Base-by-base conservation (phyloP, 139 green algal genomes). In the Spirogloea muscicola region DNA sequence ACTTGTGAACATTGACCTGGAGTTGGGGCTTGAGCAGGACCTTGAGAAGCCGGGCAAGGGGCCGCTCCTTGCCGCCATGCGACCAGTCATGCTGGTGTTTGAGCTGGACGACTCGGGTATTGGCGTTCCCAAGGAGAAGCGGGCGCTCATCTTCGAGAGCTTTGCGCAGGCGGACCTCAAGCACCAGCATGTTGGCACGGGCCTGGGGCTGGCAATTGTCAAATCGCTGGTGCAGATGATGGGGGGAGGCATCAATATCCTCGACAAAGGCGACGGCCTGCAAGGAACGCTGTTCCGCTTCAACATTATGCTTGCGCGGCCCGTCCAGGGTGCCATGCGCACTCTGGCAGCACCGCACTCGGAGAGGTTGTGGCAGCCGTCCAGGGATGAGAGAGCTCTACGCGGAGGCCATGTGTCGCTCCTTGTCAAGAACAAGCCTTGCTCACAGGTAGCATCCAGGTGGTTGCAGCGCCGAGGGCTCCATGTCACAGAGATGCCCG, bases 201-300 rank as follows among this genome's bases (percentile, higher is more conserved):
- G 86, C 13, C 79, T 91, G 52, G 86, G 86, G 1, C 77, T 91
- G 44, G 84, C 77, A 25, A 89, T 91, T 1, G 68, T 76, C 3
- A 49, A 51, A 36, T 72, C 64, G 25, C 82, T 88, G 36, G 78
- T 86, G 2, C 68, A 86, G 38, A 61, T 84, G 7, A 90, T 92
- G 82, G 85, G 86, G 27, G 85, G 86, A 9, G 18, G 34, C 4
- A 77, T 77, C 21, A 57, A 52, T 0, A 40, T 77, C 2, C 36
- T 55, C 1, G 52, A 77, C 69, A 77, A 27, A 57, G 57, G 57
- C 1, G 69, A 57, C 21, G 1, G 25, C 41, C 4, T 9, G 3
- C 21, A 7, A 10, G 69, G 69, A 0, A 40, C 69, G 1, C 39
- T 38, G 18, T 77, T 77, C 55, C 69, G 69, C 33, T 77, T 77